A percentile compares a stretch with the other conserved stretches of the same genome.
Evolutionary conservation across 495 filamentous ascomycete genomes (phyloP).

Genomic region (Rhizodiscina lignyota): DNA sequence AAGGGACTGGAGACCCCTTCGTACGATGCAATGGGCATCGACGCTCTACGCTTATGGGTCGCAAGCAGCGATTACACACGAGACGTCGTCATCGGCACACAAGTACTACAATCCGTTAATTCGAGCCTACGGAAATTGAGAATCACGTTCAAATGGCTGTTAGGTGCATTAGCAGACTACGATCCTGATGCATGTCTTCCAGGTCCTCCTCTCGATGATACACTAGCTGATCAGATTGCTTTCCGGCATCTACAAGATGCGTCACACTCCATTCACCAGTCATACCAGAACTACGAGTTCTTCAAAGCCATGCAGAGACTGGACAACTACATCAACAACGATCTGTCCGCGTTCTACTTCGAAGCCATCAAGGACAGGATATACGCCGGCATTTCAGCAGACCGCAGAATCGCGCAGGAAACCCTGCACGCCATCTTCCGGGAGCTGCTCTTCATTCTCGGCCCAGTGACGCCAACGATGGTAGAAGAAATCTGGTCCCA

Average conservation of each 20-base stretch:
- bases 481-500: slow-evolving; percentile 81
- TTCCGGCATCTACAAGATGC: slow-evolving; percentile 52
- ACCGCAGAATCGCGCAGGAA: slow-evolving; percentile 39
- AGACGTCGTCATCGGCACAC: slow-evolving; percentile 63
- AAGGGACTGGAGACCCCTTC: slow-evolving; percentile 3
- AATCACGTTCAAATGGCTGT: slow-evolving; percentile 70
- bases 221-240: slow-evolving; percentile 52
- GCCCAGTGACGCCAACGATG: slow-evolving; percentile 67
- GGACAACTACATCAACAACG: slow-evolving; percentile 61
- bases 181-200: slow-evolving; percentile 6
- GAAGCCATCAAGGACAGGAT: slow-evolving; percentile 81
- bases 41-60: slow-evolving; percentile 84
- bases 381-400: slow-evolving; percentile 56
- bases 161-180: slow-evolving; percentile 61
- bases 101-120: slow-evolving; percentile 58
- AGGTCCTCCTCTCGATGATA: slow-evolving; percentile 22
- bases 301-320: slow-evolving; percentile 57
- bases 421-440: slow-evolving; percentile 54
- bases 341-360: slow-evolving; percentile 87
- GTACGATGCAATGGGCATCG: slow-evolving; percentile 52
- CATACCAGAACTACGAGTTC: slow-evolving; percentile 62
- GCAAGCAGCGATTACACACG: slow-evolving; percentile 81
- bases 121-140: slow-evolving; percentile 68
- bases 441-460: slow-evolving; percentile 57
- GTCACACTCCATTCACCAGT: slow-evolving; percentile 37